Evolutionary conservation across 805 yeast genomes (phyloP).

Genomic region (Metschnikowia vanudenii): DNA sequence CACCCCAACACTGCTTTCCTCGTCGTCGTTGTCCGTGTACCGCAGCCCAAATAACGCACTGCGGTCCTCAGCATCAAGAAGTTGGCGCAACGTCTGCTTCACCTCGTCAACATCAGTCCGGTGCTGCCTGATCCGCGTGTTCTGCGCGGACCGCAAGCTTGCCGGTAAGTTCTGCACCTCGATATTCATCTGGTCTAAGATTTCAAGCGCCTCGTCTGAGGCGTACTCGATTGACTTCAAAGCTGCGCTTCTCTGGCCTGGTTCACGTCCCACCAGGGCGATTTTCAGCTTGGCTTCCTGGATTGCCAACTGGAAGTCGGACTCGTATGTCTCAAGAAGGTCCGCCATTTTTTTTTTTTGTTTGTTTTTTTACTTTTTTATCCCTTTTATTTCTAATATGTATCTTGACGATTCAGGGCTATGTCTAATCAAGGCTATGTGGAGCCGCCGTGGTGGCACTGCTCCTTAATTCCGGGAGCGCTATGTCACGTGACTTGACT

Average conservation of each 20-base stretch:
- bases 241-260: conserved; percentile 52
- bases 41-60: conserved; percentile 64
- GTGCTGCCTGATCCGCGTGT: conserved; percentile 74
- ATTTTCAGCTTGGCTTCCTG: conserved; percentile 70
- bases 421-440: too few species aligned
- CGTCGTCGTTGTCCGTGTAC: conserved; percentile 35
- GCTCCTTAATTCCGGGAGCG: too few species aligned
- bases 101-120: conserved; percentile 55
- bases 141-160: conserved; percentile 62
- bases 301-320: conserved; percentile 68
- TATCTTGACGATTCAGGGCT: too few species aligned
- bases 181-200: conserved; percentile 81
- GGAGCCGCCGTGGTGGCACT: too few species aligned
- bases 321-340: conserved; percentile 60
- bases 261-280: conserved; percentile 49
- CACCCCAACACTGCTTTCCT: conserved; percentile 14
- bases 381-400: too few species aligned
- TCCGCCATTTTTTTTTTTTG: conserved; percentile 41
- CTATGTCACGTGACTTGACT: too few species aligned
- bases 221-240: conserved; percentile 62
- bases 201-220: conserved; percentile 77
- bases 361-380: too few species aligned
- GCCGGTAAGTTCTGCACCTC: conserved; percentile 87
- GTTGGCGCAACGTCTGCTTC: conserved; percentile 53
- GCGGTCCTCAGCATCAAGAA: conserved; percentile 71